Evolutionary conservation across 2,329 filamentous ascomycete species (phyloP), one percentile per base, ranked within the genome.

Genomic region (Blumeriella jaapii): DNA sequence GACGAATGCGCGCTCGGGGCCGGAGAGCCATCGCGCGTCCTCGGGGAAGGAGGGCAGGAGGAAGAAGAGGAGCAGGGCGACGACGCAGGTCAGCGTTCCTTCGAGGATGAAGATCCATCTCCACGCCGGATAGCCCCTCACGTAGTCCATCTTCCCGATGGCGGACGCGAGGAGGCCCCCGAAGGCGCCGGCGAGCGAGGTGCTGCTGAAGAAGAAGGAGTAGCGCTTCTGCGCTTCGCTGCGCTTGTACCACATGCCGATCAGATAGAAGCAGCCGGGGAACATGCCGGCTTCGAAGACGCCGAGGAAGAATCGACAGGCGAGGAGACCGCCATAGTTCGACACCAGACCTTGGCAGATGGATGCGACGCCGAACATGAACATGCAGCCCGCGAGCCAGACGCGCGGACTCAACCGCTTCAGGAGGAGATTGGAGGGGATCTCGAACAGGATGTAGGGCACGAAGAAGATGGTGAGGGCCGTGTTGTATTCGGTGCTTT

Each of bases 121-220:
- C 83, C 83, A 91, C 7, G 79, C 82, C 1, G 58, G 49, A 51
- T 87, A 91, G 14, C 73, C 74, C 6, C 64, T 59, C 8, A 82
- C 45, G 3, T 71, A 71, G 45, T 85, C 71, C 82, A 94, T 87
- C 52, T 91, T 83, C n/a, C 83, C 83, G 44, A 95, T 93, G 0
- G 79, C 87, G 1, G 76, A 79, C 1, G 87, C 87, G 4, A 95
- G 67, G 1, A 95, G 68, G 2, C 86, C 86, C 27, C 84, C 86
- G 50, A 94, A 95, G 0, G 85, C 82, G 19, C 82, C 82, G 1
- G 82, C 82, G 3, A 89, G 63, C 0, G 78, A 82, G 1, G 82
- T 87, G 17, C 71, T 83, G 52, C 73, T 78, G 65, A 96, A 96
- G 67, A 96, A 96, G 65, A 96, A 87, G 11, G 78, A 82, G 61